phyloP scores from a whole-genome alignment of 2,329 filamentous ascomycete genomes.

The Dothistroma pini region DNA sequence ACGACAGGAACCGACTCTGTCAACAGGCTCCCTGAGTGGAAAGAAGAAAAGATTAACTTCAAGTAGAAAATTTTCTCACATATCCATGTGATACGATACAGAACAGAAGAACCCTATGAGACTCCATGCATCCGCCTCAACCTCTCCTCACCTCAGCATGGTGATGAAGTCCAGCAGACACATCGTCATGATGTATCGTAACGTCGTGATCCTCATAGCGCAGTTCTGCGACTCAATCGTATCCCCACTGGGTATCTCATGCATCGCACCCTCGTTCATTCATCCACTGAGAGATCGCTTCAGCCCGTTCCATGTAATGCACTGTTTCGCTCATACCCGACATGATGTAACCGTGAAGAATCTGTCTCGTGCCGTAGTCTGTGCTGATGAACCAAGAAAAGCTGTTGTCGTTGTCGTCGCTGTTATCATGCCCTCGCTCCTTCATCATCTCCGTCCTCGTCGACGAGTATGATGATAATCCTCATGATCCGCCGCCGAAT shows the following conservation, averaged over 20 bases:
- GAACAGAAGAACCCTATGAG: background rate
- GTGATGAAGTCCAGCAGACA: background rate
- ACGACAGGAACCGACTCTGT: too few species aligned
- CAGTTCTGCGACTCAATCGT: background rate
- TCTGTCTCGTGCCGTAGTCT: background rate
- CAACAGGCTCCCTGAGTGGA: too few species aligned
- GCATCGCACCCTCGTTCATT: background rate
- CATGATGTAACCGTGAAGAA: background rate
- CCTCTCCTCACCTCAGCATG: background rate
- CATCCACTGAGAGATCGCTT: background rate
- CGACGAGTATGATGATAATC: conserved; percentile 1
- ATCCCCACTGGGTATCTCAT: conserved; percentile 2
- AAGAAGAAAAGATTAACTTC: too few species aligned
- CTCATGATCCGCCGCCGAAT: background rate
- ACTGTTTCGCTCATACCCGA: background rate
- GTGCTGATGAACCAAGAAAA: background rate
- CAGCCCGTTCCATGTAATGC: background rate
- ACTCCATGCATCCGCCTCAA: background rate
- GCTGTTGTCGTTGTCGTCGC: background rate
- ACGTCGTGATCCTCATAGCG: conserved; percentile 4
- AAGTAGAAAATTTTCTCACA: background rate
- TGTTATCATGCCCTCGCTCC: background rate
- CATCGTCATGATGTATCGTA: background rate
- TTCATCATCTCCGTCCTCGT: background rate
- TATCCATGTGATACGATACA: background rate